These are phyloP conservation scores for Aspergillus jensenii DNA, from an alignment of 2,329 filamentous ascomycete genomes.

Conservation along the genomic window DNA sequence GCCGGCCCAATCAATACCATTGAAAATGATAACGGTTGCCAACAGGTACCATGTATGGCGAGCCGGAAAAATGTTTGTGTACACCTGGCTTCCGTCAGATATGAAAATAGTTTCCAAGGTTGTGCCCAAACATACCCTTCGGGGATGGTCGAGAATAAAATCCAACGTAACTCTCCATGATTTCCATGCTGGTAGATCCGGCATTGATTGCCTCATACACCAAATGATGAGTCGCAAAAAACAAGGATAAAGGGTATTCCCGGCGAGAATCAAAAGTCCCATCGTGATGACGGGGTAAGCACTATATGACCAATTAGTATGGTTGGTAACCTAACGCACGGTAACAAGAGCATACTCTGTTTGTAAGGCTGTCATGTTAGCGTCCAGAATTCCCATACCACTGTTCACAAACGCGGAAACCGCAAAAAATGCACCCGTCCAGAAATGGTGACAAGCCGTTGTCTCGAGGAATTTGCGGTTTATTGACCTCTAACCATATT, in stretches of 20 bases:
- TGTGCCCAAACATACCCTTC: slow-evolving; percentile 23
- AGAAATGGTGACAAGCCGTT: slow-evolving; percentile 54
- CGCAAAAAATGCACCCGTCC: slow-evolving; percentile 51
- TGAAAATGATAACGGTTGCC: slow-evolving; percentile 60
- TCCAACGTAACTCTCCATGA: slow-evolving; percentile 33
- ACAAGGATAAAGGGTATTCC: slow-evolving; percentile 66
- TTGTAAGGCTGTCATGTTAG: slow-evolving; percentile 52
- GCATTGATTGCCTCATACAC: slow-evolving; percentile 39
- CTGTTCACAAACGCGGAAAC: slow-evolving; percentile 57
- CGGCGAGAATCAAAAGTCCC: slow-evolving; percentile 61
- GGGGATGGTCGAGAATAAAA: slow-evolving; percentile 37
- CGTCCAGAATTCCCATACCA: slow-evolving; percentile 55
- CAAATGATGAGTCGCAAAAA: slow-evolving; percentile 63
- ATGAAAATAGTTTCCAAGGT: too few species aligned
- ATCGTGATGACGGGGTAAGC: slow-evolving; percentile 47
- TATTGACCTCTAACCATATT: slow-evolving; percentile 46
- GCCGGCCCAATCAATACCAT: slow-evolving; percentile 63
- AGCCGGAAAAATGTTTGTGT: slow-evolving; percentile 58
- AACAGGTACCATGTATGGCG: slow-evolving; percentile 67
- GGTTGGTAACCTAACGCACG: background rate
- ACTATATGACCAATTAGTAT: slow-evolving; percentile 18
- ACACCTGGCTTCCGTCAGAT: slow-evolving; percentile 25
- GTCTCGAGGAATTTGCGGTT: slow-evolving; percentile 36
- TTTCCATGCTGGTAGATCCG: slow-evolving; percentile 25
- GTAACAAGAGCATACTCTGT: slow-evolving; percentile 24